A percentile compares a stretch with the other conserved stretches of the same genome.
These are phyloP conservation scores for Saturnispora saitoi DNA, from an alignment of 805 yeast genomes.

Conservation along the genomic window DNA sequence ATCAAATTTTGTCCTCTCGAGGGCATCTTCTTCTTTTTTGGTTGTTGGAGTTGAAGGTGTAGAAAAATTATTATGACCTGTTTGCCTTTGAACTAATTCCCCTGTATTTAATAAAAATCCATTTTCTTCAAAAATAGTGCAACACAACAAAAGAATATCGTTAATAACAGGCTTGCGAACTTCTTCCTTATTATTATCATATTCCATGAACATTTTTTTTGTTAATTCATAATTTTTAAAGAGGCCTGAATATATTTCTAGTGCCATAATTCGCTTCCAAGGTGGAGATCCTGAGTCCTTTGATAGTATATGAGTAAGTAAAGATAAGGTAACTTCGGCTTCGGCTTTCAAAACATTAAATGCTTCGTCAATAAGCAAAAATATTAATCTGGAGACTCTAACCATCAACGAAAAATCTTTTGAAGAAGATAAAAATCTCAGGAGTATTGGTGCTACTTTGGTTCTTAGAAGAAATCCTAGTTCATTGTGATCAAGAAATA, in stretches of 20 bases:
- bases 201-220: conserved; percentile 45
- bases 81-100: conserved; percentile 27
- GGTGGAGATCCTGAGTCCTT: conserved; percentile 42
- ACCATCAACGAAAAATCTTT: conserved; percentile 62
- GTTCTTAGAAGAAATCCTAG: conserved; percentile 58
- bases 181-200: conserved; percentile 43
- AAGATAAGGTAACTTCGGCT: conserved; percentile 70
- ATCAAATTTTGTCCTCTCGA: background rate
- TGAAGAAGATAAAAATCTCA: conserved; percentile 52
- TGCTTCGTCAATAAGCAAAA: conserved; percentile 53
- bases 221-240: conserved; percentile 49
- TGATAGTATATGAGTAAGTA: conserved; percentile 64
- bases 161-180: conserved; percentile 53
- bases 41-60: conserved; percentile 5
- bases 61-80: background rate
- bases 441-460: conserved; percentile 65
- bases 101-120: conserved; percentile 28
- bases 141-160: conserved; percentile 42
- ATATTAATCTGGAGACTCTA: conserved; percentile 66
- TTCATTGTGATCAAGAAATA: conserved; percentile 54
- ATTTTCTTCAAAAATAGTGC: conserved; percentile 29
- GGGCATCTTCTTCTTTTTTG: background rate
- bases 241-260: conserved; percentile 62
- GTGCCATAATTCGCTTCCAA: conserved; percentile 70
- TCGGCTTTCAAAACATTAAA: conserved; percentile 60